Conservation (phyloP, 176 grass and related monocot species). For the Pharus latifolius region DNA sequence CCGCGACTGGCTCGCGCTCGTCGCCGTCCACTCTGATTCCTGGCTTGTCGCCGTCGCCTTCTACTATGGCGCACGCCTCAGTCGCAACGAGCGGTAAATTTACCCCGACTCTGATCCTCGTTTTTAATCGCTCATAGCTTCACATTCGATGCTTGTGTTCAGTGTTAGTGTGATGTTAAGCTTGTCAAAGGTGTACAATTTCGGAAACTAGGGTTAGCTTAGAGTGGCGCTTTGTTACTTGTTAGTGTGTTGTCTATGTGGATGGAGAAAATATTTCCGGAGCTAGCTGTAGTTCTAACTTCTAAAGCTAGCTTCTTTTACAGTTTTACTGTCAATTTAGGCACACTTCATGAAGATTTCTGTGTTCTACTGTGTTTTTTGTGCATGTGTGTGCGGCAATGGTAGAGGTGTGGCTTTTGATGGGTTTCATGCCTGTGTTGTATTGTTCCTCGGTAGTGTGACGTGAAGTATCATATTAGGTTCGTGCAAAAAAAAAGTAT, state of each 20-base stretch:
- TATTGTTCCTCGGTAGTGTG: not conserved
- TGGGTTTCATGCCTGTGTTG: not conserved
- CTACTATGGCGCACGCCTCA: slow-evolving; percentile 51
- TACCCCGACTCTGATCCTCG: not conserved
- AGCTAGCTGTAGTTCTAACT: no score
- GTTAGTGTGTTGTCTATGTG: not conserved
- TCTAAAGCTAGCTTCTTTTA: no score
- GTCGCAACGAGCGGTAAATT: slow-evolving; percentile 43
- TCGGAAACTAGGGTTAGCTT: not conserved
- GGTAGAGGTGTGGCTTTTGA: not conserved
- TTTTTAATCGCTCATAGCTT: not conserved
- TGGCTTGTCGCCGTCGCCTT: slow-evolving; percentile 71
- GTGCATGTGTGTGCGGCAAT: not conserved
- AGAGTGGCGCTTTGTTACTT: not conserved
- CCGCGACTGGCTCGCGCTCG: slow-evolving; percentile 60
- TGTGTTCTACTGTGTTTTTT: not conserved
- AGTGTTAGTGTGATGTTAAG: not conserved
- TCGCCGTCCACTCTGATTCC: slow-evolving; percentile 75
- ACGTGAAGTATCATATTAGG: not conserved
- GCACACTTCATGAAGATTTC: not conserved
- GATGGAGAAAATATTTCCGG: not conserved
- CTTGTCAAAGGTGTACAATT: not conserved
- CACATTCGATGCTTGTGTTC: not conserved
- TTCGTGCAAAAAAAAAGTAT: no score
- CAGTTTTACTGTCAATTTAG: no score